phyloP scores from a whole-genome alignment of 2,329 filamentous ascomycete genomes.

The Ophidiomyces ophidiicola region DNA sequence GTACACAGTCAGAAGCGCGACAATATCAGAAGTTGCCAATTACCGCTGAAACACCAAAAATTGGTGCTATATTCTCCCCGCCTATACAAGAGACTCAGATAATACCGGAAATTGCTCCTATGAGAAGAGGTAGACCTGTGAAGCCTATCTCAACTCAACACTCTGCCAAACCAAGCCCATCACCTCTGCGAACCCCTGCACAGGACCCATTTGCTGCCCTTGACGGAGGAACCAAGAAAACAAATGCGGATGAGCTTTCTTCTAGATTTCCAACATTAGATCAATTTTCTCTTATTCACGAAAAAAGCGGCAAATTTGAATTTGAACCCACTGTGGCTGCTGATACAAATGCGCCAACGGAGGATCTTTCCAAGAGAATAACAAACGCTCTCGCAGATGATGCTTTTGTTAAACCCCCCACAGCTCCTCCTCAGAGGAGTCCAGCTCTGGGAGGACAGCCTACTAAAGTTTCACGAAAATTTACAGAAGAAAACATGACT shows the following conservation, averaged over 20 bases:
- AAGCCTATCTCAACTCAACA: conserved; percentile 37
- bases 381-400: conserved; percentile 72
- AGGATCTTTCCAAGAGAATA: conserved; percentile 52
- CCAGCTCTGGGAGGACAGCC: conserved; percentile 22
- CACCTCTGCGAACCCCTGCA: conserved; percentile 55
- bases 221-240: conserved; percentile 50
- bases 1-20: conserved; percentile 52
- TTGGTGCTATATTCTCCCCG: conserved; percentile 74
- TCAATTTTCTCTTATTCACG: conserved; percentile 81
- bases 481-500: conserved; percentile 16
- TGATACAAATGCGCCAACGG: conserved; percentile 34
- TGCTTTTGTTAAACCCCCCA: conserved; percentile 51
- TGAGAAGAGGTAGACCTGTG: conserved; percentile 72
- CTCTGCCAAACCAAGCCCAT: conserved; percentile 49
- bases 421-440: conserved; percentile 22
- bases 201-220: conserved; percentile 85
- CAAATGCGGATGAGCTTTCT: conserved; percentile 65
- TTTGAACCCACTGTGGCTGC: conserved; percentile 51
- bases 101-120: conserved; percentile 82
- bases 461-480: conserved; percentile 20
- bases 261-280: conserved; percentile 80
- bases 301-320: conserved; percentile 70
- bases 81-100: conserved; percentile 56
- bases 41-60: conserved; percentile 46
- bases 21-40: conserved; percentile 47